Conservation (phyloP, 495 filamentous ascomycete genomes). For the Penicillium simplicissimum region DNA sequence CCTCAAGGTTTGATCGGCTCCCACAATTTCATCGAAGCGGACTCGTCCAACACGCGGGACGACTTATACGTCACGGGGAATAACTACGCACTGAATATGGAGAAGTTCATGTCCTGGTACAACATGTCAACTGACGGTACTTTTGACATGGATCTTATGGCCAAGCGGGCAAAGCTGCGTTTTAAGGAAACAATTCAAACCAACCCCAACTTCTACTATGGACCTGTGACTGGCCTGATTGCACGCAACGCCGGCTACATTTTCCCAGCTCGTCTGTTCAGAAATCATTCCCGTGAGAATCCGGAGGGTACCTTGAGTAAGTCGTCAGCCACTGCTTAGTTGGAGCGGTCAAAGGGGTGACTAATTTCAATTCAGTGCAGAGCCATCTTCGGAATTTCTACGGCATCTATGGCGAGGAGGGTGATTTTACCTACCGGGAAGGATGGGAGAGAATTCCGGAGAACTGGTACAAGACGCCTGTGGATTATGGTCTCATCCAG, state of each 20-base stretch:
- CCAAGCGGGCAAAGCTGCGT: conserved; percentile 35
- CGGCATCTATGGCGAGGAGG: conserved; percentile 40
- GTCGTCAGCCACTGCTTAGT: not conserved
- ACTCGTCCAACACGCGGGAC: conserved; percentile 55
- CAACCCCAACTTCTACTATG: conserved; percentile 57
- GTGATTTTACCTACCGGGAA: conserved; percentile 41
- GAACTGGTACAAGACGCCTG: conserved; percentile 60
- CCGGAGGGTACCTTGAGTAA: conserved; percentile 46
- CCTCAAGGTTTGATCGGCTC: conserved; percentile 52
- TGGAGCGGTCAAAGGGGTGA: not conserved
- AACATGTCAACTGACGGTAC: conserved; percentile 38
- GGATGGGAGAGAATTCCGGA: conserved; percentile 57
- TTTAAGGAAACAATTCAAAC: conserved; percentile 49
- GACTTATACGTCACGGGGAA: conserved; percentile 53
- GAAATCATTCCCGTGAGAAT: conserved; percentile 48
- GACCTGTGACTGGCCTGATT: conserved; percentile 48
- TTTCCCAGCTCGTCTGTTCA: conserved; percentile 46
- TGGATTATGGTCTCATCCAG: conserved; percentile 37
- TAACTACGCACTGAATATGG: conserved; percentile 42
- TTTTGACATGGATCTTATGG: conserved; percentile 42
- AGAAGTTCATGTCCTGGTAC: conserved; percentile 44
- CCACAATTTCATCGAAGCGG: conserved; percentile 58
- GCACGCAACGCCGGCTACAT: conserved; percentile 50
- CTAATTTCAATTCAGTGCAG: conserved; percentile 32
- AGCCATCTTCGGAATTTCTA: conserved; percentile 50